These are phyloP conservation scores for Mycena rosella DNA, from an alignment of 768 basidiomycete genomes.

Conservation along the genomic window DNA sequence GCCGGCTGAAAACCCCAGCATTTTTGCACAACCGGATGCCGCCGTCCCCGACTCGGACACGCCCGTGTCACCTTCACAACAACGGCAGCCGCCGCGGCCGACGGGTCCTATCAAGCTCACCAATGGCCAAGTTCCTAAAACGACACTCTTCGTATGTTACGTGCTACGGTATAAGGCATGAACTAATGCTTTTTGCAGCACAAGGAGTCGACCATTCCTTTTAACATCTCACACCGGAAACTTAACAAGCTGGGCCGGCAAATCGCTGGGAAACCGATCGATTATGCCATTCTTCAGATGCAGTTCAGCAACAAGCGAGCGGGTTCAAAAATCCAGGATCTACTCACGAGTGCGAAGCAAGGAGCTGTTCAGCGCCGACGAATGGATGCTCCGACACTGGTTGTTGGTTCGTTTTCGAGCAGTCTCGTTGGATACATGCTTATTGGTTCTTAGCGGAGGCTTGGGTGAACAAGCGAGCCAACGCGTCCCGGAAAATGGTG, in stretches of 20 bases:
- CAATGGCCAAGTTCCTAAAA: conserved; percentile 41
- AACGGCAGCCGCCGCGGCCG: neutral
- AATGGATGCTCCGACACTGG: conserved; percentile 75
- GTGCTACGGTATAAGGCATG: neutral
- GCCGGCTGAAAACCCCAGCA: conserved; percentile 29
- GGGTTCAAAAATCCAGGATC: conserved; percentile 86
- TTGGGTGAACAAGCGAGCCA: conserved; percentile 92
- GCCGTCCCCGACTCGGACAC: neutral
- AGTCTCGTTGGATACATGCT: conserved; percentile 19
- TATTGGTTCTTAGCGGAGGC: conserved; percentile 74
- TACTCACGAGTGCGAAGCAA: conserved; percentile 88
- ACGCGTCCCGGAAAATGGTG: conserved; percentile 74
- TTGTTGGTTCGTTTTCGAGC: conserved; percentile 77
- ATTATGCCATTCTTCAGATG: conserved; percentile 97
- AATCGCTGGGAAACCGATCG: conserved; percentile 92
- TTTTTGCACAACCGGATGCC: conserved; percentile 24
- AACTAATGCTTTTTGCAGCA: conserved; percentile 63
- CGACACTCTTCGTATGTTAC: conserved; percentile 24
- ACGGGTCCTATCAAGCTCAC: conserved; percentile 11
- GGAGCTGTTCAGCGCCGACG: conserved; percentile 86
- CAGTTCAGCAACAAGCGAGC: conserved; percentile 95
- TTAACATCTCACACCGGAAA: conserved; percentile 95
- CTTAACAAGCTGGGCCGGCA: conserved; percentile 90
- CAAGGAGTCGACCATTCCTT: conserved; percentile 92
- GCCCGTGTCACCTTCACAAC: neutral